Base-by-base conservation (phyloP, 2,329 filamentous ascomycete genomes). In the Mycogone perniciosa region DNA sequence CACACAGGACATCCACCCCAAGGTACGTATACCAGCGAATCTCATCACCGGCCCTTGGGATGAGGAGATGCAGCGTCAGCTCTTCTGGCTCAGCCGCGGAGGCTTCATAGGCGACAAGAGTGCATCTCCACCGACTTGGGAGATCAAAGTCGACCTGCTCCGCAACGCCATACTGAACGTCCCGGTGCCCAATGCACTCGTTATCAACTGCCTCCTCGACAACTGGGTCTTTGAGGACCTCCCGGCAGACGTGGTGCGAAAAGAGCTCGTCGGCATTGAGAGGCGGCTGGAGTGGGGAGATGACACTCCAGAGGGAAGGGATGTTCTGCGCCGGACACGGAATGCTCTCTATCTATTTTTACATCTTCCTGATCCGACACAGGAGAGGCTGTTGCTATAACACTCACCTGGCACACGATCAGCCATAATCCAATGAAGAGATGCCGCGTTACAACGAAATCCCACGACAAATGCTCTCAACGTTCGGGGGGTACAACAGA, bases 51-150 rank as follows among this genome's bases (percentile, higher is more conserved):
- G 73, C 0, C 71, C 73, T 0, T 75, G 70, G 71, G 59, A 68
- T 27, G 67, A 69, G 4, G 66, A 68, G 35, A 59, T 64, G 39
- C 59, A 65, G 27, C 65, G 68, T 37, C 71, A 72, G 30, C 61
- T 76, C 5, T 74, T 75, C 58, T 76, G 74, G 74, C 62, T 77
- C 20, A 60, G 67, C 7, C 67, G 70, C 34, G 69, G 64, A 5
- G 72, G 73, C 10, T 62, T 68, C 46, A 58, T 56, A 4, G 40
- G 68, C 7, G 60, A 62, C 20, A 64, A 26, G 47, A 51, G 34
- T 62, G 66, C 51, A 62, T 43, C 9, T 20, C 27, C 31, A n/a
- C 54, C 51, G 2, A 56, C 69, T 1, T 76, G 74, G 74, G 74
- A 77, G 51, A 44, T 65, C 30, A 71, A 67, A 44, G 52, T 66